phyloP scores from a whole-genome alignment of 179 eudicot genomes.

The Beta corolliflora region DNA sequence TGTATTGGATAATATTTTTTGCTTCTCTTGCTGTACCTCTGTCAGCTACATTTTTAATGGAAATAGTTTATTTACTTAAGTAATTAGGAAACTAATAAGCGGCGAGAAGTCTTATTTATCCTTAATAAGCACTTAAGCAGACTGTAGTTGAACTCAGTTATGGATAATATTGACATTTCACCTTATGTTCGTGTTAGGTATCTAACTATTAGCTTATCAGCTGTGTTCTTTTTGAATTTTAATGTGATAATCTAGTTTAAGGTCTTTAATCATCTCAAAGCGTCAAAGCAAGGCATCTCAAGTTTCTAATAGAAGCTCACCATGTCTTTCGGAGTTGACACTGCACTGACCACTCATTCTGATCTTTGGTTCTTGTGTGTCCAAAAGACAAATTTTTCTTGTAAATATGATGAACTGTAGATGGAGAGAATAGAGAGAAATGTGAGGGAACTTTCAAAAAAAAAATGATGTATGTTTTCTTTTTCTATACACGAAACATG shows the following conservation, averaged over 20 bases:
- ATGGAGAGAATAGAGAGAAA: conserved; percentile 15
- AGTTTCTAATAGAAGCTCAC: conserved; percentile 26
- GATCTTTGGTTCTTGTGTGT: conserved; percentile 4
- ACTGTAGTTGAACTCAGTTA: no score
- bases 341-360: conserved; percentile 24
- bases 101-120: no score
- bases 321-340: conserved; percentile 26
- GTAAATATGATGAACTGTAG: conserved; percentile 35
- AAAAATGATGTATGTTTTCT: no score
- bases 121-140: no score
- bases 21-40: background rate
- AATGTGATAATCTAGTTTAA: background rate
- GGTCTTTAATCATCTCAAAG: conserved; percentile 4
- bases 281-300: conserved; percentile 17
- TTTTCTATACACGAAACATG: no score
- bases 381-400: conserved; percentile 15
- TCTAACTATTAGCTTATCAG: no score
- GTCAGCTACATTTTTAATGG: background rate
- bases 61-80: background rate
- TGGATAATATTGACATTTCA: no score
- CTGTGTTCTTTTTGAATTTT: background rate
- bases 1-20: background rate
- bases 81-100: no score
- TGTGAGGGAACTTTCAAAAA: conserved; percentile 8
- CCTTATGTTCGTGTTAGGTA: no score